These are phyloP conservation scores for Ustilago xerochloae DNA, from an alignment of 1,284 basidiomycete genomes.

Conservation along the genomic window DNA sequence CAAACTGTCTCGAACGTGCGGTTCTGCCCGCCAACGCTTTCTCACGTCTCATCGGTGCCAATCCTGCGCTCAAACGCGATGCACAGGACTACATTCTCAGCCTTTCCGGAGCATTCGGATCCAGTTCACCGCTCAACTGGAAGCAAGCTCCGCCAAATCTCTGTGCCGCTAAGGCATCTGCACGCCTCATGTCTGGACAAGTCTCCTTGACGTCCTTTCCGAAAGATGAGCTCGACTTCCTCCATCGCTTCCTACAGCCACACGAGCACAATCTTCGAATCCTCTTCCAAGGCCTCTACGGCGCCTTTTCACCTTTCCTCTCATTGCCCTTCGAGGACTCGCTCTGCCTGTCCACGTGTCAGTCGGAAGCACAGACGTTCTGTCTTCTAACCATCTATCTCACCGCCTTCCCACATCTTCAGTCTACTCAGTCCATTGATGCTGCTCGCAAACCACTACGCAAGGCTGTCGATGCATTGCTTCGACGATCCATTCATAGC, in stretches of 20 bases:
- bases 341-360: constrained; percentile 19
- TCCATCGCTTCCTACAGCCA: constrained; percentile 16
- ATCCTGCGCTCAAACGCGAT: constrained; percentile 19
- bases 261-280: constrained; percentile 20
- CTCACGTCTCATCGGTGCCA: constrained; percentile 34
- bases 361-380: constrained; percentile 32
- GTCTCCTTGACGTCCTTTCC: constrained; percentile 4
- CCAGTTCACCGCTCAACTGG: constrained; percentile 5
- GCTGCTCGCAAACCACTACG: constrained; percentile 16
- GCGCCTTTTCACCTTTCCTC: constrained; percentile 38
- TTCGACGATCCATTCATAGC: constrained; percentile 34
- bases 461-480: constrained; percentile 27
- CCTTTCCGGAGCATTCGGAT: constrained; percentile 17
- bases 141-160: constrained; percentile 25
- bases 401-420: constrained; percentile 32
- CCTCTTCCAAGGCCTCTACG: constrained; percentile 42
- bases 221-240: constrained; percentile 19
- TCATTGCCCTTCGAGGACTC: constrained; percentile 33
- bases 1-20: constrained; percentile 24
- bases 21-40: constrained; percentile 26
- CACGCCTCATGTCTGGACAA: constrained; percentile 29
- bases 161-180: constrained; percentile 32
- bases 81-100: constrained; percentile 32
- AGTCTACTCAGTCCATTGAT: constrained; percentile 14
- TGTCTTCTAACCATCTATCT: constrained; percentile 38